phyloP scores from a whole-genome alignment of 208 protist species.

The Blechomonas ayalai region DNA sequence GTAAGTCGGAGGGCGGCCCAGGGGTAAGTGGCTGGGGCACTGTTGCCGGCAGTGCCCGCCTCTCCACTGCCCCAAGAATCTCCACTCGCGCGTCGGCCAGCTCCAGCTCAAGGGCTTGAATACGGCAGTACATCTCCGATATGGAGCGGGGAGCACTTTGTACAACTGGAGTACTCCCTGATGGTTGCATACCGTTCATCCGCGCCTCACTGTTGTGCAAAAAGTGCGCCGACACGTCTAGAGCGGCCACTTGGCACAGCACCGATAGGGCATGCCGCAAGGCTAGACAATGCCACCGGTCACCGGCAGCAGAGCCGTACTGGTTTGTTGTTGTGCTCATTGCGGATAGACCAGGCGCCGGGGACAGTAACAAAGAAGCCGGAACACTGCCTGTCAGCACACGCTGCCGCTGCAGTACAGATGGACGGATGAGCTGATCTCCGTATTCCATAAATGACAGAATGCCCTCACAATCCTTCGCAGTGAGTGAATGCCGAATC shows the following conservation, averaged over 20 bases:
- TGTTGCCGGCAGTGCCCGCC: background rate
- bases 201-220: background rate
- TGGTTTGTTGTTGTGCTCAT: too few species aligned
- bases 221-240: constrained; percentile 27
- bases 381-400: too few species aligned
- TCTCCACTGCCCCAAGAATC: background rate
- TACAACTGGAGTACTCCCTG: too few species aligned
- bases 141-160: background rate
- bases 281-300: too few species aligned
- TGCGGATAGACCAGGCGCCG: too few species aligned
- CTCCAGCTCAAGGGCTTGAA: constrained; percentile 32
- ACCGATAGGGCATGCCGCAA: constrained; percentile 41
- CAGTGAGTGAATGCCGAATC: too few species aligned
- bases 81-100: constrained; percentile 13
- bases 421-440: background rate
- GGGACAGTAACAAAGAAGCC: too few species aligned
- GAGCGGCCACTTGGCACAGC: constrained; percentile 33
- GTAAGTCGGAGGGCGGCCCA: too few species aligned
- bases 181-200: too few species aligned
- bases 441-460: background rate
- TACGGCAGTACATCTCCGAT: constrained; percentile 30
- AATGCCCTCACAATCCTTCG: background rate
- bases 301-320: too few species aligned
- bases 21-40: constrained; percentile 1
- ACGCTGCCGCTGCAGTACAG: too few species aligned